Base-by-base conservation (phyloP, 169 alveolate genomes). In the Plasmodium malariae region DNA sequence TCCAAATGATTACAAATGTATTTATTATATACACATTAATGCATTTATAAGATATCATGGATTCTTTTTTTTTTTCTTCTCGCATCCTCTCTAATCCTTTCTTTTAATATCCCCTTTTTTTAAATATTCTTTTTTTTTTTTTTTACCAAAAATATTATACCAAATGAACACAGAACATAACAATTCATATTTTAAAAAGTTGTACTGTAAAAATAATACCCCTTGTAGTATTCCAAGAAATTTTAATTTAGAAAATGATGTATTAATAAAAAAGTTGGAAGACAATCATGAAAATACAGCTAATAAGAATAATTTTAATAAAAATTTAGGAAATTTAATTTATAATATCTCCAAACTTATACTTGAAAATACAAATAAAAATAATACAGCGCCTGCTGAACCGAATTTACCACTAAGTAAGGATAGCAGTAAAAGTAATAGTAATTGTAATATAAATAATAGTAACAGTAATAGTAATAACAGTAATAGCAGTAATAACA, bases 291-390 rank as follows among this genome's bases (percentile, higher is more conserved):
- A 78, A 63, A 62, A 78, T 78, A 67, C 32, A 78, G 51, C 45
- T 73, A 78, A 78, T 26, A 60, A 63, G 63, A 63, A 55, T 37
- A 11, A 65, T 21, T 43, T 78, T 14, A 78, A 49, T 55, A 37
- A 78, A 62, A 78, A 43, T 49, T 76, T 63, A 32, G 73, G 89
- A 78, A 63, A 62, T 26, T 43, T 63, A 62, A 40, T 62, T n/a
- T 68, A 78, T 65, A 78, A 78, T 69, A 78, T 78, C 62, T 63
- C 89, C 28, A 78, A 78, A 40, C 78, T 65, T 78, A 68, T 63
- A 78, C 45, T 32, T 54, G 70, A 63, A 19, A 63, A 78, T 68
- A 34, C 76, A 54, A 51, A 63, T 28, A 74, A 63, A 21, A 76
- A 48, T 14, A 57, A 17, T 63, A 21, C 45, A 30, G 73, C 57